Conservation (phyloP, 164 flowering plant genomes). For the Tetracentron sinense region DNA sequence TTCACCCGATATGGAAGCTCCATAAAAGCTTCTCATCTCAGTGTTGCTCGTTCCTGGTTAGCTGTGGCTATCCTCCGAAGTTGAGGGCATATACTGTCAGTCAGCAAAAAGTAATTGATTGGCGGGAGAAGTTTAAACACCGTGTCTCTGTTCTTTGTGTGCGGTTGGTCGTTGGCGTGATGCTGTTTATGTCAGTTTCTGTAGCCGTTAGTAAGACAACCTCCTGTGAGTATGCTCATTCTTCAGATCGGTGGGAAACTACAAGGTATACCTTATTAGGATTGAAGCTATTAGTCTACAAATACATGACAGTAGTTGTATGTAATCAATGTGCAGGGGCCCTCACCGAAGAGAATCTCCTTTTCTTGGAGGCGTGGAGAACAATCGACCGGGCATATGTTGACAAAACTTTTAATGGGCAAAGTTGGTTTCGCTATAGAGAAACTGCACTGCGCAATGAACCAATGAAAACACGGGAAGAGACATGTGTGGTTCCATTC, state of each 20-base stretch:
- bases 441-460: conserved; percentile 88
- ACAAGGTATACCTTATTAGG: neutral
- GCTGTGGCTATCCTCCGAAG: conserved; percentile 13
- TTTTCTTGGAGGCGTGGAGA: conserved; percentile 97
- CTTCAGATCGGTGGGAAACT: neutral
- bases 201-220: conserved; percentile 43
- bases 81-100: conserved; percentile 18
- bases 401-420: conserved; percentile 92
- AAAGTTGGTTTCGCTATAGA: conserved; percentile 96
- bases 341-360: conserved; percentile 88
- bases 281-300: neutral
- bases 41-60: conserved; percentile 16
- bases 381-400: conserved; percentile 91
- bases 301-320: neutral
- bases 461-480: conserved; percentile 88
- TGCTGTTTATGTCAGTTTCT: conserved; percentile 53
- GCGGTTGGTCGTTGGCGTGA: conserved; percentile 38
- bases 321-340: conserved; percentile 48
- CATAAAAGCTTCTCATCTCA: conserved; percentile 15
- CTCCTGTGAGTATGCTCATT: conserved; percentile 53
- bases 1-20: conserved; percentile 23
- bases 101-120: conserved; percentile 22
- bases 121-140: conserved; percentile 30
- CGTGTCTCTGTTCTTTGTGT: conserved; percentile 29
- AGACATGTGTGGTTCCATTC: conserved; percentile 61